A percentile compares a stretch with the other conserved stretches of the same genome.
phyloP scores from a whole-genome alignment of 768 basidiomycete genomes.

The Boletus barrowsii region DNA sequence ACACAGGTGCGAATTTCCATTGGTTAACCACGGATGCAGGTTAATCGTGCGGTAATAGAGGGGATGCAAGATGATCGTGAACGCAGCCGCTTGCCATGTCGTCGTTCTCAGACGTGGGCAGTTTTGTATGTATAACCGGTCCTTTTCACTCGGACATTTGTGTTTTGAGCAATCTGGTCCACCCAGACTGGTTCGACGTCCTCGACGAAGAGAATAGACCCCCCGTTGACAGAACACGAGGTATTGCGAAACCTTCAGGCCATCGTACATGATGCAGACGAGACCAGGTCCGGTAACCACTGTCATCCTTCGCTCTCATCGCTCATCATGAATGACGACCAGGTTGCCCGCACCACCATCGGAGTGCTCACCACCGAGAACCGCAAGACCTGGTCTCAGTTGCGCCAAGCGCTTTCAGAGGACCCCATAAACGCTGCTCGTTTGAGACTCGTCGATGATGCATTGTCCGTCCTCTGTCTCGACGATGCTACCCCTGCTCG shows the following conservation, averaged over 20 bases:
- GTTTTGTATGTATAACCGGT: constrained; percentile 62
- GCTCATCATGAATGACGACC: constrained; percentile 10
- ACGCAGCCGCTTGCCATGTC: constrained; percentile 72
- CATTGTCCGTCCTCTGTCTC: constrained; percentile 89
- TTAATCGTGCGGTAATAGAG: constrained; percentile 38
- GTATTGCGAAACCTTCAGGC: constrained; percentile 86
- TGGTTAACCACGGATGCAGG: not conserved
- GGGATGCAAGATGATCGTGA: constrained; percentile 84
- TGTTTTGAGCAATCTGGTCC: not conserved
- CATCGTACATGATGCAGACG: constrained; percentile 85
- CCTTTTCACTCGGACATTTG: not conserved
- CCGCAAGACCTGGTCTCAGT: constrained; percentile 83
- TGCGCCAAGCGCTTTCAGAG: constrained; percentile 62
- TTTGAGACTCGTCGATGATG: constrained; percentile 81
- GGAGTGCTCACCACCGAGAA: constrained; percentile 97
- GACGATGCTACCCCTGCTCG: constrained; percentile 63
- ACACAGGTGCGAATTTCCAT: constrained; percentile 54
- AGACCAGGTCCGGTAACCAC: constrained; percentile 46
- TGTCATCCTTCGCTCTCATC: no score
- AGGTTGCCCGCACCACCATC: constrained; percentile 78
- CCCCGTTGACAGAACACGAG: constrained; percentile 82
- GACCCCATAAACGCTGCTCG: constrained; percentile 79
- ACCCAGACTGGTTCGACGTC: constrained; percentile 90
- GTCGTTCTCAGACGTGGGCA: constrained; percentile 88
- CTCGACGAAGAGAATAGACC: constrained; percentile 83